Evolutionary conservation across 768 basidiomycete genomes (phyloP).

Genomic region (Phallus indusiatus): DNA sequence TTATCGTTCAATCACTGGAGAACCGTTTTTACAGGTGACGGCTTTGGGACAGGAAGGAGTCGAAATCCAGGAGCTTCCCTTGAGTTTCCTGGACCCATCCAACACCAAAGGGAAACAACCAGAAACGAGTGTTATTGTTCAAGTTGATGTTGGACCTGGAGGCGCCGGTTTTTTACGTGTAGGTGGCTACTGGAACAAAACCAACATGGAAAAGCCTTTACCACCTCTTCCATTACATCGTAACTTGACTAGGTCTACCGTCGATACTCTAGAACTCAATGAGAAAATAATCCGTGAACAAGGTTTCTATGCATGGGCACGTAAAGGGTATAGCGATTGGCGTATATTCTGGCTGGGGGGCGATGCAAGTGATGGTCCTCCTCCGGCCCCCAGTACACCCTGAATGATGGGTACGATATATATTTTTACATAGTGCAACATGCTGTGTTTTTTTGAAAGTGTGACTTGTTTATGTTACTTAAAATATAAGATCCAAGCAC

Average conservation of each 20-base stretch:
- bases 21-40: slow-evolving; percentile 55
- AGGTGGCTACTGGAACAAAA: slow-evolving; percentile 42
- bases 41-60: slow-evolving; percentile 63
- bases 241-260: slow-evolving; percentile 31
- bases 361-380: slow-evolving; percentile 13
- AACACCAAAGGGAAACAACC: slow-evolving; percentile 31
- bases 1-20: slow-evolving; percentile 20
- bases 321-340: slow-evolving; percentile 67
- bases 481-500: background rate
- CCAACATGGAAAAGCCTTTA: background rate
- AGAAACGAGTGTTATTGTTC: slow-evolving; percentile 37
- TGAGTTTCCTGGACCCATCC: slow-evolving; percentile 33
- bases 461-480: too few relatives aligned
- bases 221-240: slow-evolving; percentile 25
- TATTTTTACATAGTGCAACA: too few relatives aligned
- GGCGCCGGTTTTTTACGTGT: slow-evolving; percentile 46
- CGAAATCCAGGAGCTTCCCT: slow-evolving; percentile 60
- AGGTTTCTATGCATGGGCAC: slow-evolving; percentile 72
- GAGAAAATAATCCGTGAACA: slow-evolving; percentile 41
- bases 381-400: background rate
- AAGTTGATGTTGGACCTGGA: slow-evolving; percentile 52
- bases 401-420: slow-evolving; percentile 13
- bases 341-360: slow-evolving; percentile 80
- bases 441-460: too few relatives aligned
- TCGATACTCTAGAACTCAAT: slow-evolving; percentile 40